Conservation (phyloP, 805 yeast species). For the Wickerhamomyces chaumierensis region DNA sequence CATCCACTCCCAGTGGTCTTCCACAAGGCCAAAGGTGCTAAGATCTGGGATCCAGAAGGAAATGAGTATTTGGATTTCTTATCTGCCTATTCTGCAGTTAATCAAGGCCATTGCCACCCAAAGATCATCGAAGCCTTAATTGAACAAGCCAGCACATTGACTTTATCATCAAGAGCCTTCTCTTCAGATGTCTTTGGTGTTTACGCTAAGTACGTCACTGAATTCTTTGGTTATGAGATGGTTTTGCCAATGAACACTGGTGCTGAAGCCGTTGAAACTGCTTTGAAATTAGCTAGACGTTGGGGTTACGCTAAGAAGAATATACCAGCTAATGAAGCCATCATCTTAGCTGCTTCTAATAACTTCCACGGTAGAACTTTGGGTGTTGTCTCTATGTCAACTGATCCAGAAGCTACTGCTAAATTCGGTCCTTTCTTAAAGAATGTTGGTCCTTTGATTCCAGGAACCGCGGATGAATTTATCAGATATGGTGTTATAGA, state of each 20-base stretch:
- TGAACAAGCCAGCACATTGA: slow-evolving; percentile 77
- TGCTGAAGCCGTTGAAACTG: slow-evolving; percentile 97
- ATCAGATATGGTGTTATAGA: slow-evolving; percentile 76
- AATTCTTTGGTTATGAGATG: slow-evolving; percentile 82
- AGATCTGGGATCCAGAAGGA: slow-evolving; percentile 98
- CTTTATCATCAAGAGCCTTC: slow-evolving; percentile 87
- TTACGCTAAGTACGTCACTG: slow-evolving; percentile 80
- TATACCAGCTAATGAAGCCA: slow-evolving; percentile 74
- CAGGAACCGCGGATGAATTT: slow-evolving; percentile 52
- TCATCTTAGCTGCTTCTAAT: slow-evolving; percentile 75
- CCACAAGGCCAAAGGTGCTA: slow-evolving; percentile 77
- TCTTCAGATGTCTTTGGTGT: slow-evolving; percentile 80
- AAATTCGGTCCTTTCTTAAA: slow-evolving; percentile 83
- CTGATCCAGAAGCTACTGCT: slow-evolving; percentile 86
- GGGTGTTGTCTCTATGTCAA: slow-evolving; percentile 91
- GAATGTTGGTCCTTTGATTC: slow-evolving; percentile 76
- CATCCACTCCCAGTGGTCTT: slow-evolving; percentile 95
- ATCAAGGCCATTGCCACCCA: slow-evolving; percentile 98
- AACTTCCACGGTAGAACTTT: slow-evolving; percentile 96
- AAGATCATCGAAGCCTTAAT: slow-evolving; percentile 73
- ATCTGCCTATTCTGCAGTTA: slow-evolving; percentile 93
- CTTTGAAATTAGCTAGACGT: slow-evolving; percentile 85
- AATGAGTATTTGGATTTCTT: slow-evolving; percentile 85
- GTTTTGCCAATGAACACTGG: slow-evolving; percentile 98
- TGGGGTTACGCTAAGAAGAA: slow-evolving; percentile 92